Conservation (phyloP, 2,329 filamentous ascomycete species). For the Corniculantispora saksenae region DNA sequence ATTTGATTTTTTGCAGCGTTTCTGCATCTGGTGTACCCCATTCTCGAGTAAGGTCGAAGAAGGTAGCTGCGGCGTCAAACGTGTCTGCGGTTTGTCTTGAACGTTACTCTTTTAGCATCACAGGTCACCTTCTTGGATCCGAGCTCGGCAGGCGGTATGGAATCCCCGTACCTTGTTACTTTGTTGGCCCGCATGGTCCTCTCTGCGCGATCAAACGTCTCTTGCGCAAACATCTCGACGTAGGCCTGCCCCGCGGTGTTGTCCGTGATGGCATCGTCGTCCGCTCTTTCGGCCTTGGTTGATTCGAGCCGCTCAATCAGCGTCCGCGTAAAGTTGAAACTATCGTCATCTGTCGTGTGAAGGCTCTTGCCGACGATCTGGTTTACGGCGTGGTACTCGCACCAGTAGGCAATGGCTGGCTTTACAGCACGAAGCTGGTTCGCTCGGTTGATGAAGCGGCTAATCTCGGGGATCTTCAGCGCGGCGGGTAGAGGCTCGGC, state of each 20-base stretch:
- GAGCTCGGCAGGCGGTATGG: too few species aligned
- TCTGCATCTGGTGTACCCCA: slow-evolving; percentile 79
- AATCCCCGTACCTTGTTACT: slow-evolving; percentile 65
- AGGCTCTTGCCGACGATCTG: slow-evolving; percentile 82
- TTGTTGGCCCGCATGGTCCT: slow-evolving; percentile 79
- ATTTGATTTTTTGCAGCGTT: slow-evolving; percentile 84
- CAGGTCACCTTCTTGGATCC: slow-evolving; percentile 17
- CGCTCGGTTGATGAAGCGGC: slow-evolving; percentile 80
- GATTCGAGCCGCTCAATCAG: slow-evolving; percentile 89
- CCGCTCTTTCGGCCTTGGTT: slow-evolving; percentile 60
- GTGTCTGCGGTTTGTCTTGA: slow-evolving; percentile 86
- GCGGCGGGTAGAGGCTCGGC: slow-evolving; percentile 48
- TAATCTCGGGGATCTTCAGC: slow-evolving; percentile 79
- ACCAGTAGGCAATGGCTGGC: slow-evolving; percentile 93
- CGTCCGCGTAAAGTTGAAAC: slow-evolving; percentile 74
- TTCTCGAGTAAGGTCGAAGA: slow-evolving; percentile 83
- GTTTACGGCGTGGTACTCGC: slow-evolving; percentile 90
- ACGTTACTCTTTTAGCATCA: background rate
- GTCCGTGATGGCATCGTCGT: slow-evolving; percentile 82
- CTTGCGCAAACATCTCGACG: slow-evolving; percentile 88
- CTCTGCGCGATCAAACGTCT: slow-evolving; percentile 84
- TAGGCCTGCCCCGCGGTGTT: slow-evolving; percentile 87
- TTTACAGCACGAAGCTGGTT: slow-evolving; percentile 81
- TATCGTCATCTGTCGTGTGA: slow-evolving; percentile 76
- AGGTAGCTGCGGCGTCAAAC: slow-evolving; percentile 88